Conservation (phyloP, 2,329 filamentous ascomycete genomes). For the Aplosporella prunicola region DNA sequence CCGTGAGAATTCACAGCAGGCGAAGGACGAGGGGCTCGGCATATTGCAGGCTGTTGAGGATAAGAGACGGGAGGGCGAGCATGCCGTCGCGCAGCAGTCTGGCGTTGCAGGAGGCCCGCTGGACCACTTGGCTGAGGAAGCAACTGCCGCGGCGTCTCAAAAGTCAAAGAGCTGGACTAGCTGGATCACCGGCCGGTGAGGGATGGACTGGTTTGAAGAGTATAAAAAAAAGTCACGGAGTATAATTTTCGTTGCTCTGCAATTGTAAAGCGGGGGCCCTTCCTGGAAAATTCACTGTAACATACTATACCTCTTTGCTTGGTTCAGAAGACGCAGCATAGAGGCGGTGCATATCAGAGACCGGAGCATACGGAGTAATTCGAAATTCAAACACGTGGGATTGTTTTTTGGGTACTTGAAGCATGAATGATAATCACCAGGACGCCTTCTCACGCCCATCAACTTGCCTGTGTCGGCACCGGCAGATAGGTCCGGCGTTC, state of each 20-base stretch:
- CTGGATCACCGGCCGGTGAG: constrained; percentile 33
- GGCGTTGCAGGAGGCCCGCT: constrained; percentile 40
- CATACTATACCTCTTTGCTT: constrained; percentile 9
- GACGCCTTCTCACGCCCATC: constrained; percentile 13
- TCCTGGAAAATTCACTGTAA: constrained; percentile 4
- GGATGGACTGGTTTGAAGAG: no score
- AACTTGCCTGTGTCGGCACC: constrained; percentile 31
- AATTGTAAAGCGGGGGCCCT: no score
- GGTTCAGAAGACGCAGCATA: constrained; percentile 6
- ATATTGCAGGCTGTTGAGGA: constrained; percentile 26
- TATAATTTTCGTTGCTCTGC: no score
- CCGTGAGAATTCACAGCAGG: constrained; percentile 5
- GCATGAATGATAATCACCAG: background rate
- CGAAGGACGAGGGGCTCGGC: constrained; percentile 15
- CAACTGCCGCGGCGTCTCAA: constrained; percentile 26
- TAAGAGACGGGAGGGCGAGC: constrained; percentile 19
- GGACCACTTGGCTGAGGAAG: constrained; percentile 36
- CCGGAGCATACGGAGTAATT: constrained; percentile 9
- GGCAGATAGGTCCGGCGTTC: constrained; percentile 45
- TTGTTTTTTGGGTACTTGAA: constrained; percentile 9
- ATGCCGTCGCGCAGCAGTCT: constrained; percentile 24
- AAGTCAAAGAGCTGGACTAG: constrained; percentile 37
- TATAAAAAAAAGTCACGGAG: no score
- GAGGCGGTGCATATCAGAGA: constrained; percentile 11
- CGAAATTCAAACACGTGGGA: constrained; percentile 6